These are phyloP conservation scores for Sherardia arvensis DNA, from an alignment of 257 asterid genomes.

Conservation along the genomic window DNA sequence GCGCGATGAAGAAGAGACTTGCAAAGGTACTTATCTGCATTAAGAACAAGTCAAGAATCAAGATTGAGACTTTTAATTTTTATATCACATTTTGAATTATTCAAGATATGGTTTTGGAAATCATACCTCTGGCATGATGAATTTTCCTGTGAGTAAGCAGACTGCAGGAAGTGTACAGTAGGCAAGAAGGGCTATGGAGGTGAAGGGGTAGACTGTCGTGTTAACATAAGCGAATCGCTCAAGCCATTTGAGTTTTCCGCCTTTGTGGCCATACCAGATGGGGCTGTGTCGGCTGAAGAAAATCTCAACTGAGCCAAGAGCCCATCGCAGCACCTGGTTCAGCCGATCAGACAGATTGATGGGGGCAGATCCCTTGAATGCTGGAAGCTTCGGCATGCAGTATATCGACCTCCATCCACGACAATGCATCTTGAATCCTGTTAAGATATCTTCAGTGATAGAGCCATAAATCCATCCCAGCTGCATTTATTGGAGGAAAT, in stretches of 20 bases:
- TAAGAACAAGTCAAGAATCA: slow-evolving; percentile 7
- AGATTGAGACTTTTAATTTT: not conserved
- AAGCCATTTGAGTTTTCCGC: slow-evolving; percentile 83
- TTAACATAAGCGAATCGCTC: slow-evolving; percentile 76
- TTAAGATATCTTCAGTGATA: slow-evolving; percentile 86
- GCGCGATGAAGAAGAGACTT: slow-evolving; percentile 86
- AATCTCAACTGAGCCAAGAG: slow-evolving; percentile 88
- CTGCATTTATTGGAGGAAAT: slow-evolving; percentile 37
- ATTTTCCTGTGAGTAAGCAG: slow-evolving; percentile 83
- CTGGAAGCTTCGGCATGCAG: slow-evolving; percentile 80
- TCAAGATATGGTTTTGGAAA: not conserved
- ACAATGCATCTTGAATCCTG: slow-evolving; percentile 96
- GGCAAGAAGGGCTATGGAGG: slow-evolving; percentile 83
- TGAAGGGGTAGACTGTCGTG: slow-evolving; percentile 85
- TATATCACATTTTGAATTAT: not conserved
- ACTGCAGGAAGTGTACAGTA: slow-evolving; percentile 87
- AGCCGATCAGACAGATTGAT: slow-evolving; percentile 91
- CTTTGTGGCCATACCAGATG: slow-evolving; percentile 67
- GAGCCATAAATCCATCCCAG: slow-evolving; percentile 96
- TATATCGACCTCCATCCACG: slow-evolving; percentile 95
- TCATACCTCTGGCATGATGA: slow-evolving; percentile 89
- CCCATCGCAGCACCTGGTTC: slow-evolving; percentile 93
- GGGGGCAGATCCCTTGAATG: slow-evolving; percentile 91
- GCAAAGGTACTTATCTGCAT: slow-evolving; percentile 83
- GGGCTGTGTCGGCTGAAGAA: slow-evolving; percentile 90